Evolutionary conservation across 2,329 filamentous ascomycete genomes (phyloP), one percentile per base, ranked within the genome.

Genomic region (Fusarium beomiforme): DNA sequence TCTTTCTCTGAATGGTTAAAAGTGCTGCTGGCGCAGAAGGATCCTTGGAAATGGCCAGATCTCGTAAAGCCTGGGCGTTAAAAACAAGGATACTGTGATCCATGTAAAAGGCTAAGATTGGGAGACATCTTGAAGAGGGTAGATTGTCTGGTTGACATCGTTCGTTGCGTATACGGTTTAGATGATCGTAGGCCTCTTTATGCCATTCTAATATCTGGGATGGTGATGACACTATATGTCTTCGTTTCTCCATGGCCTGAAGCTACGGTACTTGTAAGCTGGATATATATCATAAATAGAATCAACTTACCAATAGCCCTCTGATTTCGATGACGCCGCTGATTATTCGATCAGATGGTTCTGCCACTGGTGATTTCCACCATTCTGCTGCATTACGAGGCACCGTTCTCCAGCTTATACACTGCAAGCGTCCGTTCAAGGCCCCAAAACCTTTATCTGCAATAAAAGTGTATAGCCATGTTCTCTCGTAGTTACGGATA

Each of bases 391-490:
- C 53, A 12, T 31, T 60, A 6, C 44, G 36, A 9, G 63, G 61
- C 3, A 66, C 42, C 5, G 57, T 61, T 34, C n/a, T 66, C 53
- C 61, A 66, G 8, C 56, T 51, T 4, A 66, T 46, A 8, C 60
- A 66, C 24, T 60, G 54, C 5, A 59, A 29, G 3, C 63, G 56
- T 6, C 63, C 61, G 16, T 39, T 60, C 14, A 66, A 39, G 2
- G 64, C 64, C 2, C 63, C 63, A 9, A 66, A 66, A 0, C 63
- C 63, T 24, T 66, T 66, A 3, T 66, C 63, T 7, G 63, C 44
- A 2, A 66, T 51, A 2, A 66, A 54, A 2, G 63, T 66, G 3
- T 62, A 44, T 0, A 66, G 26, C 63, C 63, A 66, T 2, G 61
- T 29, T 6, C 63, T 66, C 24, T 66, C 63, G 6, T 60, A 66